Conservation (phyloP, 768 basidiomycete species). For the Lanmaoa pseudosensibilis region DNA sequence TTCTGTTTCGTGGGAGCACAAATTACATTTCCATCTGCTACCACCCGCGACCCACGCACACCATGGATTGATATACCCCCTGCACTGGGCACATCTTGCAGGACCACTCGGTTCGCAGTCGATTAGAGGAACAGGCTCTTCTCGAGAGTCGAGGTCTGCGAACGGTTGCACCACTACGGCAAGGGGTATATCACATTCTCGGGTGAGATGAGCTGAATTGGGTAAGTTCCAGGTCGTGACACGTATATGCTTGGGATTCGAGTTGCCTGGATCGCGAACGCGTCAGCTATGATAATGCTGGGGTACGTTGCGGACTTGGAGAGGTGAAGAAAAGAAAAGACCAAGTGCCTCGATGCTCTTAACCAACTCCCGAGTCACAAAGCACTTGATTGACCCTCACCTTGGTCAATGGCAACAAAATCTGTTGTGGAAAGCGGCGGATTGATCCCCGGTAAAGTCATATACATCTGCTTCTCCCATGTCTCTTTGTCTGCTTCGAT, state of each 20-base stretch:
- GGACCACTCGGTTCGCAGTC: constrained; percentile 73
- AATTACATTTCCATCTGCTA: constrained; percentile 86
- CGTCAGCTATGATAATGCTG: constrained; percentile 14
- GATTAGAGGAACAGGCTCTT: constrained; percentile 79
- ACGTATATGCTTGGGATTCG: constrained; percentile 87
- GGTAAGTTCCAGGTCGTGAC: constrained; percentile 91
- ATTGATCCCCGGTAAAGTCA: constrained; percentile 59
- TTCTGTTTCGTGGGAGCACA: constrained; percentile 81
- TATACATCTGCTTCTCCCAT: constrained; percentile 73
- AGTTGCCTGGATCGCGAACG: constrained; percentile 58
- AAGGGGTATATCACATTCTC: constrained; percentile 82
- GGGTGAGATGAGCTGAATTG: constrained; percentile 70
- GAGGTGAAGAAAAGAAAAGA: background rate
- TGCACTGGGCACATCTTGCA: constrained; percentile 78
- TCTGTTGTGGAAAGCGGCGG: constrained; percentile 87
- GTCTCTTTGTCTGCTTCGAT: constrained; percentile 76
- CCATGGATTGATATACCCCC: constrained; percentile 94
- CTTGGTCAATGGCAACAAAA: constrained; percentile 90
- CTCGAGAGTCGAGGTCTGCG: constrained; percentile 71
- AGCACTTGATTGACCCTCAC: constrained; percentile 31
- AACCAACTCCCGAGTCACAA: background rate
- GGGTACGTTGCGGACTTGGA: background rate
- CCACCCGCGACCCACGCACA: constrained; percentile 83
- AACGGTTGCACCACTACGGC: constrained; percentile 89
- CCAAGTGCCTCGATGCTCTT: background rate